Evolutionary conservation across 371 early-diverging fungal genomes (phyloP), one percentile per base, ranked within the genome.

Genomic region (Circinella minor): DNA sequence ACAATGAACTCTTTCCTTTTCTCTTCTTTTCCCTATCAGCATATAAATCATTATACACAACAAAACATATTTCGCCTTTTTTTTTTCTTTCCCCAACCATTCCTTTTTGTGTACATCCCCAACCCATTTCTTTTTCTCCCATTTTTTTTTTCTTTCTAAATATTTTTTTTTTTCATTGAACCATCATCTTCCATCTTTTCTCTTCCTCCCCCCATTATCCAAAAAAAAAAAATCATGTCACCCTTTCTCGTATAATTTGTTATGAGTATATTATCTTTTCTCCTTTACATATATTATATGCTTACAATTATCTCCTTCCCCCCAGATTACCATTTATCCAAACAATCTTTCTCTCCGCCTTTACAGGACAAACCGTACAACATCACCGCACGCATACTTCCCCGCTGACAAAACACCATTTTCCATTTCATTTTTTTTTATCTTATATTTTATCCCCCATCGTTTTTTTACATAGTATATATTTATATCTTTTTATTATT

Each of bases 31-130:
- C 43, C 43, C 43, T 3, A 43, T 43, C 43, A 6, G 3, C 43
- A 43, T 9, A 43, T 4, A 43, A 43, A 43, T 2, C 27, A 43
- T 13, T 51, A 51, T 51, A 51, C 15, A 38, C n/a, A 61, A 9
- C 11, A 38, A n/a, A 38, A 27, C 62, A 34, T 34, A 48, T 54
- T 39, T 18, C 43, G 10, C 37, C 36, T 1, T 27, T 27, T 27
- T 27, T 27, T 27, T 27, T 27, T 27, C 27, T 27, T 27, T 46
- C 62, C 38, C 47, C 62, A 46, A 62, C 62, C 47, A 17, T 62
- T 46, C 62, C 47, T 62, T 62, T 14, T 5, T 37, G 55, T 55
- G 15, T 27, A 60, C 38, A 60, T 36, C 60, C 62, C 62, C 18
- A 57, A 57, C 57, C 57, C 27, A 27, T 27, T 27, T 27, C 27